These are phyloP conservation scores for Umbelopsis sp. DNA, from an alignment of 192 early-diverging fungal genomes.

Conservation along the genomic window DNA sequence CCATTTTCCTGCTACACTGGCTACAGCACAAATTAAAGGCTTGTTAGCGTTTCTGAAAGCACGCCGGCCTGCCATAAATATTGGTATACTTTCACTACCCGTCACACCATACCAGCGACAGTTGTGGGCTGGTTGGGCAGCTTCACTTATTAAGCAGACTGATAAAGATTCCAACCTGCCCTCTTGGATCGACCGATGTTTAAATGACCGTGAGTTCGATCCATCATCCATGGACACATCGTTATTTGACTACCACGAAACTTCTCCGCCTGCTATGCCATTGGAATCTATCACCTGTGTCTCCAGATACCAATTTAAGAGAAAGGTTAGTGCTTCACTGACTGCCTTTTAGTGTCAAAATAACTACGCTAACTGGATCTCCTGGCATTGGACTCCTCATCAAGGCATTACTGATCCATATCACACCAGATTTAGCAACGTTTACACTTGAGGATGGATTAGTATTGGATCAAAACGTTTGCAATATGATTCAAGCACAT, in stretches of 20 bases:
- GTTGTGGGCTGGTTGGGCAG: conserved; percentile 1
- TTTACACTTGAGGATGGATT: background rate
- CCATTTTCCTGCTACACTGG: background rate
- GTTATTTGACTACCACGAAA: background rate
- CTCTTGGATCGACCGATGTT: background rate
- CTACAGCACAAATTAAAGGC: background rate
- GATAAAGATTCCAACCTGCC: background rate
- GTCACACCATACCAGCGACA: conserved; percentile 5
- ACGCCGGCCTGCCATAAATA: background rate
- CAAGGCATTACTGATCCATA: conserved; percentile 6
- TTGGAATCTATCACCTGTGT: background rate
- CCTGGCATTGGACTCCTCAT: background rate
- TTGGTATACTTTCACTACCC: background rate
- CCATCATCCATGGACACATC: background rate
- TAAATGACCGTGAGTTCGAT: background rate
- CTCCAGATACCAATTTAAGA: background rate
- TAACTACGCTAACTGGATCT: background rate
- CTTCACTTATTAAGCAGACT: background rate
- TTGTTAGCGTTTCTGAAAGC: background rate
- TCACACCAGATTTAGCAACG: background rate
- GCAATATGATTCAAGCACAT: background rate
- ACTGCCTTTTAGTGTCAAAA: background rate
- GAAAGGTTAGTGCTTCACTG: background rate
- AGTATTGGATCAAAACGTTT: background rate
- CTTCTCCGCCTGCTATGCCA: background rate